Conservation (phyloP, 805 yeast species). For the Myxozyma monticola region DNA sequence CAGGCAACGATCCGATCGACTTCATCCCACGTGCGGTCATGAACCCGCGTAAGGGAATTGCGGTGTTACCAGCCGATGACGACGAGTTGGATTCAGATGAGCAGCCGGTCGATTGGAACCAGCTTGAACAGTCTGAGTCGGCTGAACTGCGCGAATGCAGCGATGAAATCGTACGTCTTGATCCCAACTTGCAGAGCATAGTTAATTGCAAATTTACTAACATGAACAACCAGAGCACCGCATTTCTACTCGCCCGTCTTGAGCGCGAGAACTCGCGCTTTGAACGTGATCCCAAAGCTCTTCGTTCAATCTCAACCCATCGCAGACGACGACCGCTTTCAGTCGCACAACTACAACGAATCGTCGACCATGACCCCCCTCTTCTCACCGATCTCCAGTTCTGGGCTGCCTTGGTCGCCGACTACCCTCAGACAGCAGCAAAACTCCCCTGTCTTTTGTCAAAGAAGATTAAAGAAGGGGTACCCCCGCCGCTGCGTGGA, state of each 20-base stretch:
- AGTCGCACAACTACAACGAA: slow-evolving; percentile 16
- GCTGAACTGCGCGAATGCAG: slow-evolving; percentile 9
- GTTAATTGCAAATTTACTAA: not conserved
- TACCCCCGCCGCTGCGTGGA: slow-evolving; percentile 42
- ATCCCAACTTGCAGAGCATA: not conserved
- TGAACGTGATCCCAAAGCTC: slow-evolving; percentile 27
- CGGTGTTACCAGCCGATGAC: not conserved
- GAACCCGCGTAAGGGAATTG: no score
- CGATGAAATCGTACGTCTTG: slow-evolving; percentile 18
- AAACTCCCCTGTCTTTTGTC: slow-evolving; percentile 37
- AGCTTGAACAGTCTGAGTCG: slow-evolving; percentile 16
- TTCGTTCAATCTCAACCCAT: slow-evolving; percentile 5
- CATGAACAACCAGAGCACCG: slow-evolving; percentile 17
- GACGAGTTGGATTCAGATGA: not conserved
- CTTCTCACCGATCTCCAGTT: slow-evolving; percentile 36
- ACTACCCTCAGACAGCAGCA: slow-evolving; percentile 37
- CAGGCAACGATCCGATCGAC: not conserved
- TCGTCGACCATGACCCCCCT: slow-evolving; percentile 17
- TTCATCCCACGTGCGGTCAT: no score
- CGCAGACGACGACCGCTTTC: slow-evolving; percentile 11
- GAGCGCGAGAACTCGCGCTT: slow-evolving; percentile 29
- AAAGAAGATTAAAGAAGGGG: slow-evolving; percentile 37
- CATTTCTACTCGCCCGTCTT: slow-evolving; percentile 29
- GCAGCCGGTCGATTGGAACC: slow-evolving; percentile 25
- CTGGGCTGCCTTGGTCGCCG: slow-evolving; percentile 41